Conservation (phyloP, 805 yeast genomes). For the Schwanniomyces sp. region DNA sequence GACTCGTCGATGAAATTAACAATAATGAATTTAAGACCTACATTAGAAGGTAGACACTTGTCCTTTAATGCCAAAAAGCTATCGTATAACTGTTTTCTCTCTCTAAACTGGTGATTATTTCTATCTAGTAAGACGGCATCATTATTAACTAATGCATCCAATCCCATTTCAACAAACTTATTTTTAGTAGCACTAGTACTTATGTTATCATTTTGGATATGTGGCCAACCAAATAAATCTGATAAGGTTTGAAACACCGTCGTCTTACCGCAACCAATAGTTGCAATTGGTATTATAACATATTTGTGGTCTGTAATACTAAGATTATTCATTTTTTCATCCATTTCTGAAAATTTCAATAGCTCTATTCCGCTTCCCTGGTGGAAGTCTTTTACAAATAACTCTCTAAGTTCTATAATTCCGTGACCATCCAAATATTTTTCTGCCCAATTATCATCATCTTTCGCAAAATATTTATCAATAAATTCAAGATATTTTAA, state of each 20-base stretch:
- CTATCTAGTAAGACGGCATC: slow-evolving; percentile 73
- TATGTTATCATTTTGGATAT: slow-evolving; percentile 80
- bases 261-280: slow-evolving; percentile 94
- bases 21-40: slow-evolving; percentile 59
- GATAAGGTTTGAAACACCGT: slow-evolving; percentile 66
- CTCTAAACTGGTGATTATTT: slow-evolving; percentile 74
- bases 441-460: slow-evolving; percentile 13
- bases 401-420: slow-evolving; percentile 68
- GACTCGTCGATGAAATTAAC: slow-evolving; percentile 57
- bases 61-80: slow-evolving; percentile 47
- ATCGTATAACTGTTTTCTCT: slow-evolving; percentile 64
- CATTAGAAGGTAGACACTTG: slow-evolving; percentile 34
- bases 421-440: slow-evolving; percentile 60
- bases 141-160: slow-evolving; percentile 27
- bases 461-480: slow-evolving; percentile 50
- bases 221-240: slow-evolving; percentile 60
- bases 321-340: slow-evolving; percentile 13
- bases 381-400: slow-evolving; percentile 53
- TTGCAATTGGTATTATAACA: slow-evolving; percentile 79
- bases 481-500: slow-evolving; percentile 70
- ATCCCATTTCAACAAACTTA: slow-evolving; percentile 47
- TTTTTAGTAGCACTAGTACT: slow-evolving; percentile 47
- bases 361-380: slow-evolving; percentile 59
- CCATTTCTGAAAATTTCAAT: slow-evolving; percentile 45
- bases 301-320: slow-evolving; percentile 44